Base-by-base conservation (phyloP, 1,284 basidiomycete species). In the Golubevia sp. region DNA sequence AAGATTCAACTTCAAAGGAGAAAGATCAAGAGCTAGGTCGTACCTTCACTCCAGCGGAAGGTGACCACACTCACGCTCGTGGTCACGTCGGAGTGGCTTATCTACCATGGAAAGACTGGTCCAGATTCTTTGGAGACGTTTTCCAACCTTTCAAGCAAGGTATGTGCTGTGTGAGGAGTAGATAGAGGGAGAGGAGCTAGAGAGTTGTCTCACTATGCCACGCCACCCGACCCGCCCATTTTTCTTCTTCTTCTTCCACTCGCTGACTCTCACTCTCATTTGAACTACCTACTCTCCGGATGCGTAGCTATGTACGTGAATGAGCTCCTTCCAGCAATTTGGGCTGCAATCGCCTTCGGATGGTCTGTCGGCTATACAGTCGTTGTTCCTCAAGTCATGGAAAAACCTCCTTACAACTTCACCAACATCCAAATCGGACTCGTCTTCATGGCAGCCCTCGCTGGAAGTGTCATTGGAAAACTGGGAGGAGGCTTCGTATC, bases 331-430 rank as follows among this genome's bases (percentile, higher is more conserved):
- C 67, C 70, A 8, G 66, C 67, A 7, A 61, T 76, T 26, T 62
- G 61, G 15, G 69, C 66, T 53, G 71, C 67, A 18, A 65, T 74
- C 61, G 64, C 71, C 54, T 76, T 76, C 60, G 66, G 67, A 63
- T 72, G 70, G 69, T 63, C 62, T 3, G 71, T 76, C 50, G 74
- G 74, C 27, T 63, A 67, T 58, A 72, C 74, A 6, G 63, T 76
- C 15, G 61, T 73, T 48, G 59, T 51, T 44, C 73, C 73, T 13
- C 64, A 69, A 20, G 64, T 70, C 8, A 69, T 76, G 61, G 64
- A 61, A 3, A 58, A 66, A 15, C 67, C 68, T 20, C 73, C 73
- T 23, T 76, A 64, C 64, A 24, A n/a, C n/a, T 73, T 73, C 24
- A 65, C 58, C 30, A 64, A 62, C 27, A 60, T 73, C 1, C 56